Evolutionary conservation across 352 stramenopile species (phyloP), one percentile per base, ranked within the genome.

Genomic region (Globisporangium radiosum): DNA sequence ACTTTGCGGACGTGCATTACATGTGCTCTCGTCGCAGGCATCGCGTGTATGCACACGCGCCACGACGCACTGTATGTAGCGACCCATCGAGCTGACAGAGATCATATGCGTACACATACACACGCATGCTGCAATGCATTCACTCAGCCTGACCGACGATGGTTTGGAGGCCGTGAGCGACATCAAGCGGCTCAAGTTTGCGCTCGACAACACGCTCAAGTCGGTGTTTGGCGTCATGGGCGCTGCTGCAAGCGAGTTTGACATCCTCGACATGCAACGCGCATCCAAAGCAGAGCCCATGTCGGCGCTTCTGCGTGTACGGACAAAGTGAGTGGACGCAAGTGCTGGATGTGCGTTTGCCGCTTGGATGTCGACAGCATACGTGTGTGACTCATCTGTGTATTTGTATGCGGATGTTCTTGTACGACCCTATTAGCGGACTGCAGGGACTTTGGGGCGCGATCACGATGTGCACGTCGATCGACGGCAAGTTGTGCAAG

Each of bases 381-480:
- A 33, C 25, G 25, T 33, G 25, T 33, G 25, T 33, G 25, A 33
- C 25, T 33, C 25, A 33, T 33, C 25, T 33, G 36, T 8, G 3
- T 7, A 37, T n/a, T 36, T 9, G 10, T 13, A 3, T 54, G 7
- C 49, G 36, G 44, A 33, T 33, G 25, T 33, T 33, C 25, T 33
- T 33, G 25, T 33, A 33, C 25, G 25, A 33, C 25, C 25, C 25
- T 33, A 33, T 33, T 57, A 79, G 78, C 43, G 80, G 76, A 44
- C 57, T 92, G 42, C 69, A 89, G 56, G 73, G 63, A 1, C 65
- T 92, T 9, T 75, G 78, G 66, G 80, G 80, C 11, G 80, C 80
- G 33, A 70, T 90, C 54, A 87, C 75, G n/a, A 86, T 90, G 73
- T 90, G 80, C 63, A 85, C 82, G 40, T 71, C 68, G 11, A 66